Evolutionary conservation across 257 asterid genomes (phyloP).

Genomic region (Verbena officinalis): DNA sequence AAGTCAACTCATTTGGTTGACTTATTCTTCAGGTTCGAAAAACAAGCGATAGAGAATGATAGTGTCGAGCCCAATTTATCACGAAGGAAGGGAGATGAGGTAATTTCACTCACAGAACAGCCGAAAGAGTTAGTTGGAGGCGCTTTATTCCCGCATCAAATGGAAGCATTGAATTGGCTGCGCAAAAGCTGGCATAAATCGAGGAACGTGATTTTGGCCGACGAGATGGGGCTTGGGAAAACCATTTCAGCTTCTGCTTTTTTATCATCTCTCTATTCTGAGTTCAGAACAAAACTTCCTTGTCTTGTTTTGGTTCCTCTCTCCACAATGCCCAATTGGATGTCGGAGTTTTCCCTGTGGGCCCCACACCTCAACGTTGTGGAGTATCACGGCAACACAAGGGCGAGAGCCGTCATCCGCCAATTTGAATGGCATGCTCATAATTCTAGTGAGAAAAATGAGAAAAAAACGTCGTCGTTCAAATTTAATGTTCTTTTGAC

Average conservation of each 20-base stretch:
- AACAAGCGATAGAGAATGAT: conserved; percentile 59
- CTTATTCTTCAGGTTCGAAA: conserved; percentile 69
- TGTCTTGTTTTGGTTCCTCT: conserved; percentile 96
- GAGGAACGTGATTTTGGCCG: conserved; percentile 96
- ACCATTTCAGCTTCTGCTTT: conserved; percentile 97
- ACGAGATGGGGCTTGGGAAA: conserved; percentile 99
- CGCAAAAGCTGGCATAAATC: conserved; percentile 93
- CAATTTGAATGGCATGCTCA: conserved; percentile 93
- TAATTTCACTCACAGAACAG: conserved; percentile 79
- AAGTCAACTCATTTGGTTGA: conserved; percentile 67
- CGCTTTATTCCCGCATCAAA: conserved; percentile 89
- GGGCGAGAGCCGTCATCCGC: conserved; percentile 80
- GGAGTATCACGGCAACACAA: conserved; percentile 91
- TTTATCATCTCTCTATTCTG: conserved; percentile 74
- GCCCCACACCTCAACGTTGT: conserved; percentile 94
- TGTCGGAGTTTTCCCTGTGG: conserved; percentile 94
- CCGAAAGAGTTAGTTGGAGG: conserved; percentile 91
- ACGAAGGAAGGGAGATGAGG: conserved; percentile 54
- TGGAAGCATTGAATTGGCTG: conserved; percentile 98
- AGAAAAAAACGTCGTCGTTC: conserved; percentile 59
- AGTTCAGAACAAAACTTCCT: conserved; percentile 82
- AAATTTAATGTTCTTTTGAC: conserved; percentile 92
- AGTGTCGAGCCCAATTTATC: conserved; percentile 43
- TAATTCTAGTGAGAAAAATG: conserved; percentile 45
- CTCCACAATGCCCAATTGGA: conserved; percentile 99